Conservation (phyloP, 2,329 filamentous ascomycete species). For the Botrytis deweyae region DNA sequence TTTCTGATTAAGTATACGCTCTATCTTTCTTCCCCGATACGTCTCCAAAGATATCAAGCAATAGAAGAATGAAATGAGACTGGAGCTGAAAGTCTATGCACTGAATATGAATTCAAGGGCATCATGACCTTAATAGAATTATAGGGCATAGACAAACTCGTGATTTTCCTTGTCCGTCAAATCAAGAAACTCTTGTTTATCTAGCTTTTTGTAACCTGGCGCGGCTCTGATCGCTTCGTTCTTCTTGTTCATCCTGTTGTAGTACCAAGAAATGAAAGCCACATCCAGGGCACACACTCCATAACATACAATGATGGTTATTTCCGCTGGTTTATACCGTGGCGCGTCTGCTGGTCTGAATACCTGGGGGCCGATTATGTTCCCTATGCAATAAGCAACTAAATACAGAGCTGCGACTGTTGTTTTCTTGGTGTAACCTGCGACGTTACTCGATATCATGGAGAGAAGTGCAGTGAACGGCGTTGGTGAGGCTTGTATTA, state of each 20-base stretch:
- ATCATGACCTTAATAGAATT: constrained; percentile 5
- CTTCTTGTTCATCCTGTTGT: constrained; percentile 33
- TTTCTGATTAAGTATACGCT: background rate
- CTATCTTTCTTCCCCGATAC: background rate
- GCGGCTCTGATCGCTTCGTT: constrained; percentile 29
- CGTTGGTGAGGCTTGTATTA: constrained; percentile 59
- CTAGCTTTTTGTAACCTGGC: constrained; percentile 34
- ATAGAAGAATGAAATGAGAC: background rate
- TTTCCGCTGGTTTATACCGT: constrained; percentile 39
- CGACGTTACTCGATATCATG: constrained; percentile 46
- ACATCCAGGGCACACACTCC: constrained; percentile 30
- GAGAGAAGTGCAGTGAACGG: constrained; percentile 39
- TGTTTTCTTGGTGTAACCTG: constrained; percentile 51
- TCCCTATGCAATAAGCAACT: constrained; percentile 53
- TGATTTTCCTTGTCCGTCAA: constrained; percentile 39
- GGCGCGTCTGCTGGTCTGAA: constrained; percentile 49
- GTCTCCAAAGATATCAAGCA: background rate
- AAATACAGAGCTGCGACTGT: constrained; percentile 47
- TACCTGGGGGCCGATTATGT: constrained; percentile 49
- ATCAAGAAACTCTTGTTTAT: constrained; percentile 39
- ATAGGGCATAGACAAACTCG: constrained; percentile 39
- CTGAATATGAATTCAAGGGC: background rate
- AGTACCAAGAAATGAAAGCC: constrained; percentile 34
- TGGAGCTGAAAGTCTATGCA: background rate
- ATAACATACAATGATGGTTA: constrained; percentile 48